Conservation (phyloP, 495 filamentous ascomycete species). For the Aspergillus heteromorphus region DNA sequence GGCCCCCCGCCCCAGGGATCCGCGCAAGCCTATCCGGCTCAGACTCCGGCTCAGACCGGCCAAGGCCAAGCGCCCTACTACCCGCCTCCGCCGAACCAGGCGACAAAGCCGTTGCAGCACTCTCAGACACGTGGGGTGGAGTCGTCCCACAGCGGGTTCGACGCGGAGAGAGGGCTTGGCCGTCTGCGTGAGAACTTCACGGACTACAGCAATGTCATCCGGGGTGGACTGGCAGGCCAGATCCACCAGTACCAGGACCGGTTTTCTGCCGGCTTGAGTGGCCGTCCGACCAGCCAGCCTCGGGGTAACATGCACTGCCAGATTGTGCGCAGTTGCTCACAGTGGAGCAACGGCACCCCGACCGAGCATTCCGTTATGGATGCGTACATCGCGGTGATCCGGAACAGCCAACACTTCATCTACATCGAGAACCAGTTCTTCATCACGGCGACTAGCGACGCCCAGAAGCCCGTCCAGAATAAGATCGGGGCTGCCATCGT, state of each 20-base stretch:
- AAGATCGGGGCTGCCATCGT: conserved; percentile 85
- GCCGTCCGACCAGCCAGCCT: conserved; percentile 20
- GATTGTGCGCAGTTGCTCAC: conserved; percentile 61
- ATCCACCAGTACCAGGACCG: conserved; percentile 46
- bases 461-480: conserved; percentile 77
- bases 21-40: conserved; percentile 7
- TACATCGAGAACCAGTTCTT: conserved; percentile 99
- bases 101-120: conserved; percentile 12
- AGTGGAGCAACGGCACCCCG: conserved; percentile 66
- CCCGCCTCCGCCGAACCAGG: conserved; percentile 39
- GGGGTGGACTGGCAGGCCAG: conserved; percentile 42
- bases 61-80: conserved; percentile 33
- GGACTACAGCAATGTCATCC: conserved; percentile 31
- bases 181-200: conserved; percentile 34
- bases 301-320: conserved; percentile 57
- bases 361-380: conserved; percentile 84
- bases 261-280: conserved; percentile 18
- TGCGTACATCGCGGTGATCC: conserved; percentile 80
- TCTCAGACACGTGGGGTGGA: conserved; percentile 38
- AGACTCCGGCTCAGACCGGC: conserved; percentile 3
- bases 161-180: conserved; percentile 28
- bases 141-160: conserved; percentile 24
- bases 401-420: conserved; percentile 73
- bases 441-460: conserved; percentile 78
- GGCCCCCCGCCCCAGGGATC: conserved; percentile 23